Conservation (phyloP, 768 basidiomycete species). For the Auricularia auricula-judae region DNA sequence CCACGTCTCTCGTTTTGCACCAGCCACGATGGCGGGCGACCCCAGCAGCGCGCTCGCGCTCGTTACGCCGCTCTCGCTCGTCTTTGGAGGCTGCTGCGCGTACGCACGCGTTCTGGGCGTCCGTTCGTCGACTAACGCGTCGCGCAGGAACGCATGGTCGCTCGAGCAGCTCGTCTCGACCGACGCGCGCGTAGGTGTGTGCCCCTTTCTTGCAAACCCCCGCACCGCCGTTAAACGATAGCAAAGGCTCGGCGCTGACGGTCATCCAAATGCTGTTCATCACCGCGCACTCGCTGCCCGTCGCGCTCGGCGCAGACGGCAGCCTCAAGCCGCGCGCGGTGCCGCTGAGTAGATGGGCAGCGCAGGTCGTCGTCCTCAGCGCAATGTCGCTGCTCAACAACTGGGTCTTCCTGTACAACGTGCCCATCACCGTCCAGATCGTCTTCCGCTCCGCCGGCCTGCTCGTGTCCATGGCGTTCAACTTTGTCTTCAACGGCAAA, state of each 20-base stretch:
- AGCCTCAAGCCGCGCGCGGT: slow-evolving; percentile 55
- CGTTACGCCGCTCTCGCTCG: slow-evolving; percentile 39
- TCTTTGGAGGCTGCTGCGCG: slow-evolving; percentile 81
- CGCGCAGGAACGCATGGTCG: slow-evolving; percentile 58
- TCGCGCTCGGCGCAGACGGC: slow-evolving; percentile 32
- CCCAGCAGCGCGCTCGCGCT: background rate
- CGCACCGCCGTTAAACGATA: background rate
- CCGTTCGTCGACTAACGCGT: slow-evolving; percentile 4
- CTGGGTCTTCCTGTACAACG: slow-evolving; percentile 65
- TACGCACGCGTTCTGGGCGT: slow-evolving; percentile 25
- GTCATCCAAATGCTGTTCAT: slow-evolving; percentile 81
- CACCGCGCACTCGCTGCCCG: slow-evolving; percentile 51
- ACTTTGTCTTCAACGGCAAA: slow-evolving; percentile 7
- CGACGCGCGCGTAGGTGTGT: slow-evolving; percentile 55
- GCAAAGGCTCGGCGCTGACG: slow-evolving; percentile 65
- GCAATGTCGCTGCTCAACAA: slow-evolving; percentile 67
- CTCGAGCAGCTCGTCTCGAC: slow-evolving; percentile 64
- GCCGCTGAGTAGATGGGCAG: slow-evolving; percentile 53
- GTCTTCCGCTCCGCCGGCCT: slow-evolving; percentile 76
- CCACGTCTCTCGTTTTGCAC: no score
- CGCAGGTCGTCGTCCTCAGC: slow-evolving; percentile 61
- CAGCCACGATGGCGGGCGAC: no score
- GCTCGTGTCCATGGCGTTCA: slow-evolving; percentile 6
- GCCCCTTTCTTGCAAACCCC: background rate
- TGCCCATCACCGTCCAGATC: slow-evolving; percentile 71